Evolutionary conservation across 352 stramenopile genomes (phyloP), one percentile per base, ranked within the genome.

Genomic region (Pythium insidiosum): DNA sequence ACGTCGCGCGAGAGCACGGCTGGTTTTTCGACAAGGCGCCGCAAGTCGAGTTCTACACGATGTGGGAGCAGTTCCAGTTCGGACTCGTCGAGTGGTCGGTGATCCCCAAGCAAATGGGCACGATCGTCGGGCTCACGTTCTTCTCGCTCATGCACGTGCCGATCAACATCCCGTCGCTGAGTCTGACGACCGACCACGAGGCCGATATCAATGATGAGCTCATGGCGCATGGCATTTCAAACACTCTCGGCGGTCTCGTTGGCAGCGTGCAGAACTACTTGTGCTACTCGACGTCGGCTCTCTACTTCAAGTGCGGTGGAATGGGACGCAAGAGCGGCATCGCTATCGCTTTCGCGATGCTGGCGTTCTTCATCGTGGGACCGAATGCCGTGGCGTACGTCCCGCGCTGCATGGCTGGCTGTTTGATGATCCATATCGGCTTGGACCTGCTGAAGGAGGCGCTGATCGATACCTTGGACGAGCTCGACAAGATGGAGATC

Each of bases 111-210:
- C 77, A 89, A 38, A 60, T 69, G 13, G 73, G 73, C 26, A 89
- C 77, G 19, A 79, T 97, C 38, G 23, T 97, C 1, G 81, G 84
- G 0, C 68, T 97, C 29, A 87, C 80, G 12, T 68, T 95, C 34
- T 98, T 97, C 62, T 95, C 83, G 37, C 68, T 97, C 33, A 96
- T 97, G 72, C 87, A 97, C 61, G 93, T 97, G 28, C 93, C 93
- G 0, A 97, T 98, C 43, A 97, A 97, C 53, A 97, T 97, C 52
- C 91, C 94, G 38, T 91, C 79, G 10, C 60, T 95, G 22, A 84
- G 75, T 51, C 63, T 94, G 33, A 88, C 80, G 4, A 90, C 73
- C 1, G 76, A 81, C 55, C 73, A 74, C 26, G 88, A 97, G 55
- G 73, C 76, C 38, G 85, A 97, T 58, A 97, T 97, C 51, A 97